Conservation (phyloP, 805 yeast genomes). For the Barnettozyma populi region DNA sequence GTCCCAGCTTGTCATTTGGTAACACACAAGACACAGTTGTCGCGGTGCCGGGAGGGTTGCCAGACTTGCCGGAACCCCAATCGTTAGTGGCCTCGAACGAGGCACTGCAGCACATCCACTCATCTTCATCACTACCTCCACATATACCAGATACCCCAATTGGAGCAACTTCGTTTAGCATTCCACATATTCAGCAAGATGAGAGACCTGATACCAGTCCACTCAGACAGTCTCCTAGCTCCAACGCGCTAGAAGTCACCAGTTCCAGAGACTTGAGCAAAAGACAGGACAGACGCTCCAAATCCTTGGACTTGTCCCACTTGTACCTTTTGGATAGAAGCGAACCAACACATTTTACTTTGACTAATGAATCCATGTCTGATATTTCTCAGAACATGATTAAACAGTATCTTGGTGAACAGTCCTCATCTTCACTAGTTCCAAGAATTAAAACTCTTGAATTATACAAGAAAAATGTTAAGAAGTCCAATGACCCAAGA, state of each 20-base stretch:
- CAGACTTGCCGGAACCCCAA: not conserved
- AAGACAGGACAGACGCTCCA: constrained; percentile 24
- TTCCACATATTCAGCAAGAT: constrained; percentile 7
- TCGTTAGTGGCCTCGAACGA: not conserved
- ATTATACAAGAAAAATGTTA: constrained; percentile 79
- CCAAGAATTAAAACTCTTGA: constrained; percentile 83
- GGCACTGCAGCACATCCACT: constrained; percentile 2
- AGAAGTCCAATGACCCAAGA: constrained; percentile 76
- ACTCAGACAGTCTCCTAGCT: constrained; percentile 1
- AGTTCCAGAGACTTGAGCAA: not conserved
- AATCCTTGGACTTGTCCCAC: constrained; percentile 38
- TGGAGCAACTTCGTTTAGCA: constrained; percentile 21
- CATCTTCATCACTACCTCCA: constrained; percentile 12
- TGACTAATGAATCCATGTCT: constrained; percentile 37
- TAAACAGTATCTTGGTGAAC: constrained; percentile 48
- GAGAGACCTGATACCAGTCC: constrained; percentile 3
- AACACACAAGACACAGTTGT: no score
- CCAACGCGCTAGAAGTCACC: not conserved
- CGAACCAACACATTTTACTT: constrained; percentile 30
- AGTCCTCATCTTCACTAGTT: constrained; percentile 42
- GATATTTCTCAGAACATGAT: constrained; percentile 49
- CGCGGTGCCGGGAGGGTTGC: not conserved
- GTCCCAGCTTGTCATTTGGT: not conserved
- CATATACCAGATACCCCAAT: constrained; percentile 18
- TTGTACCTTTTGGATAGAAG: constrained; percentile 30